Conservation (phyloP, 1,284 basidiomycete genomes). For the Entoloma clypeatum region DNA sequence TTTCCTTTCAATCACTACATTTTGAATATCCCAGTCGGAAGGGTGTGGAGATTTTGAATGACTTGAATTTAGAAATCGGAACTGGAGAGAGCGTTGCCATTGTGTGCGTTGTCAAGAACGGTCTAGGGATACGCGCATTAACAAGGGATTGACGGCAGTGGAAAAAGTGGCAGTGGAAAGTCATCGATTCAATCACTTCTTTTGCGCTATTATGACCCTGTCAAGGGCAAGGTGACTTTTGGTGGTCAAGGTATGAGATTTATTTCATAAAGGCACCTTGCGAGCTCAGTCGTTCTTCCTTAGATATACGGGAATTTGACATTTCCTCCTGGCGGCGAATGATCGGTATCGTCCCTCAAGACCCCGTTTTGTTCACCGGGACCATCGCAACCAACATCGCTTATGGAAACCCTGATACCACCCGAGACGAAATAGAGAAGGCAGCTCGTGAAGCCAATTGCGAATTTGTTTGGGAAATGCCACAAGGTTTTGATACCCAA, state of each 20-base stretch:
- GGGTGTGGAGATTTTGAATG: constrained; percentile 74
- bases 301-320: constrained; percentile 80
- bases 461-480: constrained; percentile 92
- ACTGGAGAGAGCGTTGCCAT: constrained; percentile 89
- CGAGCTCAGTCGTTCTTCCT: constrained; percentile 4
- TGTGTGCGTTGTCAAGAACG: constrained; percentile 58
- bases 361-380: constrained; percentile 78
- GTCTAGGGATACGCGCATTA: constrained; percentile 3
- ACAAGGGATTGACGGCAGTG: constrained; percentile 42
- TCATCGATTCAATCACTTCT: constrained; percentile 88
- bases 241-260: constrained; percentile 71
- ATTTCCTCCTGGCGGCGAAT: constrained; percentile 81
- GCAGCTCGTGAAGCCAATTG: constrained; percentile 92
- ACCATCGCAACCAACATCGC: constrained; percentile 93
- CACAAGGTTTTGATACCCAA: constrained; percentile 55
- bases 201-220: constrained; percentile 91
- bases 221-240: constrained; percentile 76
- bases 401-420: constrained; percentile 75
- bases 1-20: constrained; percentile 75
- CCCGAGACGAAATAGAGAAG: constrained; percentile 79
- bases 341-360: constrained; percentile 86
- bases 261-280: background rate
- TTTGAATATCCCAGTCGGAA: constrained; percentile 88
- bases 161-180: constrained; percentile 88
- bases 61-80: constrained; percentile 73